Percentiles rank a stretch among this genome's conserved stretches.
These are phyloP conservation scores for Verticillium longisporum DNA, from an alignment of 2,329 filamentous ascomycete species.

Conservation along the genomic window DNA sequence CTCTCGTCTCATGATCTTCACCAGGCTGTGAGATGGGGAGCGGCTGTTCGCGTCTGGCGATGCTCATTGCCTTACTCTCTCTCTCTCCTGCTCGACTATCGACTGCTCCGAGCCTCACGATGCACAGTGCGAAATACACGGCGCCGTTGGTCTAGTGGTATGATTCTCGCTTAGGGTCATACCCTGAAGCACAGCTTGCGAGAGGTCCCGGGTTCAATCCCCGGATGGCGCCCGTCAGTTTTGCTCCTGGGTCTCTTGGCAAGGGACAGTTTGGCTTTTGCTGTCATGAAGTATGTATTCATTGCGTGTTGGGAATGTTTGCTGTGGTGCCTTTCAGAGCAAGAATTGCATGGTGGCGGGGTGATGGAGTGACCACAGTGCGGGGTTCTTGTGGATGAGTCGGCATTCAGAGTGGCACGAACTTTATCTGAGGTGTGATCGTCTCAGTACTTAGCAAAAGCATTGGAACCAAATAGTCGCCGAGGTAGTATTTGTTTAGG, in stretches of 20 bases:
- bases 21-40: too few relatives aligned
- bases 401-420: too few relatives aligned
- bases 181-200: slow-evolving; percentile 19
- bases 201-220: slow-evolving; percentile 17
- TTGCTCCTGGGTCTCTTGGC: background rate
- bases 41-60: too few relatives aligned
- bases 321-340: background rate
- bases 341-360: background rate
- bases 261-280: too few relatives aligned
- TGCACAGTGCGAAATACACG: background rate
- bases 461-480: too few relatives aligned
- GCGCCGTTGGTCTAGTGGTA: slow-evolving; percentile 54
- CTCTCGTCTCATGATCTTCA: too few relatives aligned
- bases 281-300: background rate
- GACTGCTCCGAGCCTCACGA: background rate
- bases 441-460: too few relatives aligned
- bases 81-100: too few relatives aligned
- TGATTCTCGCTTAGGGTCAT: slow-evolving; percentile 62
- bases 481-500: too few relatives aligned
- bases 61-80: too few relatives aligned
- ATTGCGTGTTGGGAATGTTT: background rate
- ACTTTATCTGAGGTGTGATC: too few relatives aligned
- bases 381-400: background rate
- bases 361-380: background rate
- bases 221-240: slow-evolving; percentile 10